Base-by-base conservation (phyloP, 257 asterid species). In the Scutellaria minor region DNA sequence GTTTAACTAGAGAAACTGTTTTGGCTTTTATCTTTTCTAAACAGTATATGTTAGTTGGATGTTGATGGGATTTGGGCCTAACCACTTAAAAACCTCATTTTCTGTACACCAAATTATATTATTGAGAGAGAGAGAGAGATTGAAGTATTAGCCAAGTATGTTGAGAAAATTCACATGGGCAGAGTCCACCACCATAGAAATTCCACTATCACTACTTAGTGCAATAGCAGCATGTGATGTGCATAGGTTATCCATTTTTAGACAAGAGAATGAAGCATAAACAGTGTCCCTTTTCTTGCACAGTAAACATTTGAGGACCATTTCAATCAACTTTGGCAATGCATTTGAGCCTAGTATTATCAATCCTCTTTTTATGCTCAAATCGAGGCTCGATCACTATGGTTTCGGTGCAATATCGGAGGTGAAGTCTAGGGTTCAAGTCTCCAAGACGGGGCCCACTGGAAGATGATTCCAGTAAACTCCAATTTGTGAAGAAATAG, bases 11-110 rank as follows among this genome's bases (percentile, higher is more conserved):
- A 59, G n/a, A 42, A 35, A 47, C 47, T 66, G 62, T 58, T 65
- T 8, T 69, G 46, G 58, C 57, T 24, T 50, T 57, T 64, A 52
- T 47, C 13, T 27, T 2, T 68, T 22, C 56, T 47, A 63, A 67
- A 31, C 45, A 6, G 14, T 55, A 6, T 56, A 18, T 60, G 40
- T 46, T 69, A 63, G 50, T 77, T 66, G 69, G 69, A 59, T 48
- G 77, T 76, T 68, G 84, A 80, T 80, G 52, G 60, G 46, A 60
- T 52, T 61, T 45, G 68, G 75, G 70, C 77, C 62, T 79, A 75
- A 31, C 75, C 53, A 50, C 37, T 44, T 22, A 59, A 37, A 18
- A 50, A 66, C 68, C 76, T 66, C 64, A 74, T 70, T 65, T 18
- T 56, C 22, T 27, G 59, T 20, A 46, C 45, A 64, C 45, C 51